Conservation (phyloP, 371 early-diverging fungal genomes). For the Saksenaea vasiformis region DNA sequence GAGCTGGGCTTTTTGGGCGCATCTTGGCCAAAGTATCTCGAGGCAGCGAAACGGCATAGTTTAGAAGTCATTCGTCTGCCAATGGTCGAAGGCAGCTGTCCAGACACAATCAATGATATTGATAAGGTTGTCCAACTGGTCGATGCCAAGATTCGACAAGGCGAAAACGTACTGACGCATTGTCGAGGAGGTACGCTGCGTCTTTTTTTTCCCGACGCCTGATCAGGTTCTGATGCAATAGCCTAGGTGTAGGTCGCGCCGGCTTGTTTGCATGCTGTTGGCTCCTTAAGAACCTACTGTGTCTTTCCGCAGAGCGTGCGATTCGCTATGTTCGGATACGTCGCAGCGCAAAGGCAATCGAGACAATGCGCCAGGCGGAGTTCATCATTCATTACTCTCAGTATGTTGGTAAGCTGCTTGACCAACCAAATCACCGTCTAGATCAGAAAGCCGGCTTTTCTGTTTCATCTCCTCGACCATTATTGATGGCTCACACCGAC, state of each 20-base stretch:
- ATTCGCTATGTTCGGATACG: constrained; percentile 57
- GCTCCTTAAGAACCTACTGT: constrained; percentile 59
- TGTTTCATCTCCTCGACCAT: constrained; percentile 9
- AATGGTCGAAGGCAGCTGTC: constrained; percentile 77
- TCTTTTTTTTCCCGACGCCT: background rate
- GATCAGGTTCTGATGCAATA: background rate
- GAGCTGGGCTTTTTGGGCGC: constrained; percentile 75
- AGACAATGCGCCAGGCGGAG: constrained; percentile 68
- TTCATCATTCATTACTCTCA: constrained; percentile 57
- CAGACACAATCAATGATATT: constrained; percentile 63
- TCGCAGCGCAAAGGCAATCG: constrained; percentile 68
- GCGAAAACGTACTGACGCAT: constrained; percentile 70
- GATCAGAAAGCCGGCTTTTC: background rate
- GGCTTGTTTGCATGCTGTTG: constrained; percentile 79
- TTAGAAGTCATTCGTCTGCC: constrained; percentile 64
- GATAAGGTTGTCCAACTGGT: constrained; percentile 56
- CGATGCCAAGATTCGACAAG: constrained; percentile 49
- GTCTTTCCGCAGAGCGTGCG: constrained; percentile 52
- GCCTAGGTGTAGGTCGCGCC: constrained; percentile 74
- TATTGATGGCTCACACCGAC: constrained; percentile 20
- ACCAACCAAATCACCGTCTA: constrained; percentile 6
- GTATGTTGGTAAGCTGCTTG: constrained; percentile 22
- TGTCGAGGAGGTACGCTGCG: constrained; percentile 71
- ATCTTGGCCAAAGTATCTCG: constrained; percentile 64
- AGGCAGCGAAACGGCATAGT: constrained; percentile 56